phyloP scores from a whole-genome alignment of 2,329 filamentous ascomycete species.

The Hypoxylon sp. region DNA sequence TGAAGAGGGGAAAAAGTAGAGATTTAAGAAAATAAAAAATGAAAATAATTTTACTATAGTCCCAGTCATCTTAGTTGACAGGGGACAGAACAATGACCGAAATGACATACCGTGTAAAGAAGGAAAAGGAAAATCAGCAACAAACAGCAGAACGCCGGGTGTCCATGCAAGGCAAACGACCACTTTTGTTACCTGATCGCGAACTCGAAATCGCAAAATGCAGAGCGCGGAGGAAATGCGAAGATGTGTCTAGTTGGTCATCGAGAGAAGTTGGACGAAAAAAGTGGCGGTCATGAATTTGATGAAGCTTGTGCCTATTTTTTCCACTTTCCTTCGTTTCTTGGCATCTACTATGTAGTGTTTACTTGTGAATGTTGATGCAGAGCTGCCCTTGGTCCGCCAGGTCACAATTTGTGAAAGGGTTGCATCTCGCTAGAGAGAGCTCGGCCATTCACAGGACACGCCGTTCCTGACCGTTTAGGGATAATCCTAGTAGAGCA shows the following conservation, averaged over 20 bases:
- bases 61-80: slow-evolving; percentile 30
- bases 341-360: slow-evolving; percentile 29
- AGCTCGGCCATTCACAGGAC: slow-evolving; percentile 23
- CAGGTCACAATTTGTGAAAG: slow-evolving; percentile 38
- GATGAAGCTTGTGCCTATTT: slow-evolving; percentile 27
- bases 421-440: slow-evolving; percentile 31
- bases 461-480: background rate
- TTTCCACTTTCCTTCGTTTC: slow-evolving; percentile 26
- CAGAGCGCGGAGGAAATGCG: slow-evolving; percentile 27
- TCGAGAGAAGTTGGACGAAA: slow-evolving; percentile 2
- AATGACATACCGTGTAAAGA: slow-evolving; percentile 35
- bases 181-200: slow-evolving; percentile 8
- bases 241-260: slow-evolving; percentile 26
- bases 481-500: slow-evolving; percentile 7
- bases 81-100: slow-evolving; percentile 28
- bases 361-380: slow-evolving; percentile 45
- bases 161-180: slow-evolving; percentile 37
- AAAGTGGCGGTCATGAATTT: slow-evolving; percentile 39
- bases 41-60: slow-evolving; percentile 21
- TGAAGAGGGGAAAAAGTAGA: background rate
- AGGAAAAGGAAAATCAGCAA: slow-evolving; percentile 24
- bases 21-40: background rate
- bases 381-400: slow-evolving; percentile 21
- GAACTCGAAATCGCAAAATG: slow-evolving; percentile 18
- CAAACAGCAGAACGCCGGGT: slow-evolving; percentile 32